These are phyloP conservation scores for Sclerotinia glacialis DNA, from an alignment of 2,329 filamentous ascomycete genomes.

Conservation along the genomic window DNA sequence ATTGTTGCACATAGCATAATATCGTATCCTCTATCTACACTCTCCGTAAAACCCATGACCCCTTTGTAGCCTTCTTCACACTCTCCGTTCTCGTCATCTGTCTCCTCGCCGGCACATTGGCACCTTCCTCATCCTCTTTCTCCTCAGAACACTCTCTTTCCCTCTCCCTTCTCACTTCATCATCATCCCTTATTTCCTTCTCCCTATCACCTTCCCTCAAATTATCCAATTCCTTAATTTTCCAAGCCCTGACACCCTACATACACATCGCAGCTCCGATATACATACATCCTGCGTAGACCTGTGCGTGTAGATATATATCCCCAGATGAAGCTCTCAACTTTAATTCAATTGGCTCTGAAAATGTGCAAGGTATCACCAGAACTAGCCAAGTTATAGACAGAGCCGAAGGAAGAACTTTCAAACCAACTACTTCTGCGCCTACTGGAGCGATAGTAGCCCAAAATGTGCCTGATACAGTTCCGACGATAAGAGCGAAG, in stretches of 20 bases:
- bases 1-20: neutral
- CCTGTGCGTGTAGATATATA: slow-evolving; percentile 55
- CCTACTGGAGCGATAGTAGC: slow-evolving; percentile 39
- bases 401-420: slow-evolving; percentile 64
- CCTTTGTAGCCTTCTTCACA: slow-evolving; percentile 20
- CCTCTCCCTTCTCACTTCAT: slow-evolving; percentile 22
- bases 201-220: slow-evolving; percentile 24
- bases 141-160: neutral
- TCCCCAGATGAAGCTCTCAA: slow-evolving; percentile 49
- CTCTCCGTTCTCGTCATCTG: slow-evolving; percentile 19
- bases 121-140: neutral
- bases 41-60: slow-evolving; percentile 17
- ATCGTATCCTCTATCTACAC: slow-evolving; percentile 2
- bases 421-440: slow-evolving; percentile 71
- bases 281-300: slow-evolving; percentile 62
- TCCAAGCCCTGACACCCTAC: slow-evolving; percentile 58
- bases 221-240: slow-evolving; percentile 53
- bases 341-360: slow-evolving; percentile 56
- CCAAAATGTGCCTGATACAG: slow-evolving; percentile 58
- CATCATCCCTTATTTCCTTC: slow-evolving; percentile 28
- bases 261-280: slow-evolving; percentile 53
- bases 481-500: slow-evolving; percentile 64
- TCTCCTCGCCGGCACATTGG: neutral
- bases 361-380: slow-evolving; percentile 67
- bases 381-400: slow-evolving; percentile 71